Base-by-base conservation (phyloP, 2,329 filamentous ascomycete species). In the Trichoderma hamatum region DNA sequence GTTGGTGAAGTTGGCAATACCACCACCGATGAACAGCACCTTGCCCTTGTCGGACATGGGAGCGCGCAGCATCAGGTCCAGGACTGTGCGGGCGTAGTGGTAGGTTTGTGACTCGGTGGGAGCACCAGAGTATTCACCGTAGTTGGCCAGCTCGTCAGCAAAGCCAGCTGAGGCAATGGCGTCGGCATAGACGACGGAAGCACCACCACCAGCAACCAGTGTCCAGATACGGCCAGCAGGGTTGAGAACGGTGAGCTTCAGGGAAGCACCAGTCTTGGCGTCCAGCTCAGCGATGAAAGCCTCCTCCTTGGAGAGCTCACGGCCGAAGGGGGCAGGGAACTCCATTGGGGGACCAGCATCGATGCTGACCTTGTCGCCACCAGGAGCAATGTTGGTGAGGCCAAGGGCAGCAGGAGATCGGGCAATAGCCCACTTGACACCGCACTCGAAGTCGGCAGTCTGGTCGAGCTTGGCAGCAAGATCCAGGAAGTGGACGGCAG, bases 1-100 rank as follows among this genome's bases (percentile, higher is more conserved):
- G 85, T 98, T 99, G 87, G 96, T 99, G 87, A 99, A 99, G 91
- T 99, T 99, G 88, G 96, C 96, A 88, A 99, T 99, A 88, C 96
- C 96, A 85, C 96, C 96, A 82, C 96, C 96, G 75, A 99, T 98
- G 89, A 99, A 99, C 74, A 99, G 91, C 66, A 99, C 93, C 89
- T 98, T 99, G 86, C 96, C 96, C 78, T 97, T 91, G 71, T 92
- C 88, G 82, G 89, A 86, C 79, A 89, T 82, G 70, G 96, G 95
- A 68, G 95, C 91, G 75, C 96, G 93, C 76, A 99, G 92, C 93
- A 99, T 97, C 73, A 99, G 90, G 82, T 99, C 96, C 72, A 99
- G 88, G 73, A 99, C 93, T 34, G 96, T 99, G 78, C 92, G 92
- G 78, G 96, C 94, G 84, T 99, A 99, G 90, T 98, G 94, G 90